Evolutionary conservation across 2,329 filamentous ascomycete genomes (phyloP).

Genomic region (Cadophora sp.): DNA sequence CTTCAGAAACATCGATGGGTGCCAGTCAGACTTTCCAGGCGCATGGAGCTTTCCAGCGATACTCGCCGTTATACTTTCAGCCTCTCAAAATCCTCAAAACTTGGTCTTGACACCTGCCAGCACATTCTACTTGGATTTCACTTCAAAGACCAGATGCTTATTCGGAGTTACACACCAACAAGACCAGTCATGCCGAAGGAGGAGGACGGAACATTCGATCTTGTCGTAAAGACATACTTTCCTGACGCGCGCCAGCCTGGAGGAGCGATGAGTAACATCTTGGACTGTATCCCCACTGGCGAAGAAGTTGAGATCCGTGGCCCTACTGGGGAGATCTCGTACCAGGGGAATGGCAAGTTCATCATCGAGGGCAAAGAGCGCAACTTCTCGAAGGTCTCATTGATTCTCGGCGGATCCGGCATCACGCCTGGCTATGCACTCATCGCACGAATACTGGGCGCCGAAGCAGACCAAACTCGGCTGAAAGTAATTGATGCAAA

Average conservation of each 20-base stretch:
- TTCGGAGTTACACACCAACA: constrained; percentile 58
- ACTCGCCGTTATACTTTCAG: constrained; percentile 54
- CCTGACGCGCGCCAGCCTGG: constrained; percentile 54
- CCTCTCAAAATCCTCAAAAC: constrained; percentile 48
- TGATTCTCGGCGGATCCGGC: constrained; percentile 58
- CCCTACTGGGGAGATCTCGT: constrained; percentile 57
- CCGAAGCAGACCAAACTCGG: constrained; percentile 46
- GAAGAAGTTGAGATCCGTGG: constrained; percentile 59
- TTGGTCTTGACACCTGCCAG: constrained; percentile 58
- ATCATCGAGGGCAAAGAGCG: constrained; percentile 50
- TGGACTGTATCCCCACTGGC: constrained; percentile 55
- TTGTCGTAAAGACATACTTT: constrained; percentile 59
- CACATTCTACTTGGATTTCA: constrained; percentile 61
- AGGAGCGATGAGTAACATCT: constrained; percentile 59
- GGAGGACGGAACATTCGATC: constrained; percentile 53
- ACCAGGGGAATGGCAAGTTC: constrained; percentile 55
- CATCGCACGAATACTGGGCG: constrained; percentile 50
- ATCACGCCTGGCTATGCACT: constrained; percentile 60
- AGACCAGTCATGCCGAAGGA: constrained; percentile 50
- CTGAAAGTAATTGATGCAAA: constrained; percentile 56
- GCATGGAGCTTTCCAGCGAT: constrained; percentile 51
- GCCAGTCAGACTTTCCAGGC: constrained; percentile 49
- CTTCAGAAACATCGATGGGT: constrained; percentile 55
- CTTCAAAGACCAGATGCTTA: constrained; percentile 56
- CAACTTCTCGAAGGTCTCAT: constrained; percentile 52